Percentiles rank a stretch among this genome's conserved stretches.
These are phyloP conservation scores for Arthrocladium fulminans DNA, from an alignment of 2,329 filamentous ascomycete species.

Conservation along the genomic window DNA sequence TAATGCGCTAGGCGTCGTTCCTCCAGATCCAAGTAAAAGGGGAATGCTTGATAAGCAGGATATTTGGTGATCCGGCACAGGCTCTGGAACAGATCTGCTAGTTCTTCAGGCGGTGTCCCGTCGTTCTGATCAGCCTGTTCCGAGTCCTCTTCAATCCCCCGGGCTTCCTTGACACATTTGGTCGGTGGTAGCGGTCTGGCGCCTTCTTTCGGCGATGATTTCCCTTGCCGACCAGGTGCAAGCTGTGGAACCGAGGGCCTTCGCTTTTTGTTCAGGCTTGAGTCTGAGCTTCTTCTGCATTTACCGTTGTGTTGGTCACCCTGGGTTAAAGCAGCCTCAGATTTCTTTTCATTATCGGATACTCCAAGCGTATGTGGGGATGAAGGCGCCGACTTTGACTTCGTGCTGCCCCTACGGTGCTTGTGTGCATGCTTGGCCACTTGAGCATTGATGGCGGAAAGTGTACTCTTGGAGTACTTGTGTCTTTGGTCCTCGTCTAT, in stretches of 20 bases:
- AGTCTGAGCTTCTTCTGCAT: not conserved
- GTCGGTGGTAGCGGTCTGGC: not conserved
- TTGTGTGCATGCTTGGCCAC: conserved; percentile 5
- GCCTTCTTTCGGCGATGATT: not conserved
- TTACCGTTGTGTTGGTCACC: not conserved
- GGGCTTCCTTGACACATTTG: not conserved
- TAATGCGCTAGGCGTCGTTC: not conserved
- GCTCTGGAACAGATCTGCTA: not conserved
- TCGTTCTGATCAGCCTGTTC: not conserved
- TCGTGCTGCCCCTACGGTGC: not conserved
- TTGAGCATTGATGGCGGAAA: conserved; percentile 5
- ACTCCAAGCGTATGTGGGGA: not conserved
- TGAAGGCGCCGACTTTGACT: not conserved
- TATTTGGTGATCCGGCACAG: conserved; percentile 5
- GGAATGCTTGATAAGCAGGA: conserved; percentile 1
- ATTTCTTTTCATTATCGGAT: not conserved
- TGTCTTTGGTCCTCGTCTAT: conserved; percentile 2
- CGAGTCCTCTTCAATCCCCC: not conserved
- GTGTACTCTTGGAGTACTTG: conserved; percentile 1
- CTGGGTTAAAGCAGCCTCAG: not conserved
- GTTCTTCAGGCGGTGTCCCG: not conserved
- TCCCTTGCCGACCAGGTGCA: not conserved
- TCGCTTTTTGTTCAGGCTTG: not conserved
- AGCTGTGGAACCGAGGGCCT: not conserved
- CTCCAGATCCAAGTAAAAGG: not conserved